These are phyloP conservation scores for Agarophyton chilense DNA, from an alignment of 23 red algal genomes.

Conservation along the genomic window DNA sequence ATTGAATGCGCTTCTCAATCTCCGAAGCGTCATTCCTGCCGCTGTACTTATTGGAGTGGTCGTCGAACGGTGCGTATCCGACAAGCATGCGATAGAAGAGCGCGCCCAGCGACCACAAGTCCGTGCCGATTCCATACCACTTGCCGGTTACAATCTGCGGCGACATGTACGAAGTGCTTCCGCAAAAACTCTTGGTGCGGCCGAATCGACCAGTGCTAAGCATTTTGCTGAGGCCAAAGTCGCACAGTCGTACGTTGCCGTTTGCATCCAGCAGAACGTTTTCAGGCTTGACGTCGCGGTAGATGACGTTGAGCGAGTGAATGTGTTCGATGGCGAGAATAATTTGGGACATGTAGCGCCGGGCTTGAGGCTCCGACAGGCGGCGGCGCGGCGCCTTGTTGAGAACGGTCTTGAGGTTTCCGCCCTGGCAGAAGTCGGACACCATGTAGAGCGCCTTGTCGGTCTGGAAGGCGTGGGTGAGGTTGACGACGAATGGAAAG, in stretches of 20 bases:
- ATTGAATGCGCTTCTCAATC: conserved; percentile 45
- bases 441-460: conserved; percentile 78
- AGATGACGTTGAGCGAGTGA: conserved; percentile 67
- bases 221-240: conserved; percentile 88
- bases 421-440: conserved; percentile 83
- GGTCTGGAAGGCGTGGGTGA: conserved; percentile 89
- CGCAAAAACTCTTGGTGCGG: conserved; percentile 75
- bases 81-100: conserved; percentile 82
- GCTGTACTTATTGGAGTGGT: background rate
- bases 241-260: conserved; percentile 83
- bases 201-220: conserved; percentile 49
- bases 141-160: conserved; percentile 76
- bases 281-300: conserved; percentile 90
- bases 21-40: conserved; percentile 17
- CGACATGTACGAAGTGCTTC: conserved; percentile 76
- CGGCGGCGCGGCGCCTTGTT: conserved; percentile 1
- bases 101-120: conserved; percentile 72
- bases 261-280: conserved; percentile 74
- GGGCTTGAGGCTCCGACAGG: conserved; percentile 49
- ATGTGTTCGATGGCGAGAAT: conserved; percentile 80
- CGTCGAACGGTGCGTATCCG: conserved; percentile 79
- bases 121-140: conserved; percentile 58
- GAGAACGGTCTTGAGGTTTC: conserved; percentile 69
- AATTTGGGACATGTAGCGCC: conserved; percentile 69
- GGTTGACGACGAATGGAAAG: conserved; percentile 80